Evolutionary conservation across 2,329 filamentous ascomycete species (phyloP).

Genomic region (Paracoccidioides brasiliensis): DNA sequence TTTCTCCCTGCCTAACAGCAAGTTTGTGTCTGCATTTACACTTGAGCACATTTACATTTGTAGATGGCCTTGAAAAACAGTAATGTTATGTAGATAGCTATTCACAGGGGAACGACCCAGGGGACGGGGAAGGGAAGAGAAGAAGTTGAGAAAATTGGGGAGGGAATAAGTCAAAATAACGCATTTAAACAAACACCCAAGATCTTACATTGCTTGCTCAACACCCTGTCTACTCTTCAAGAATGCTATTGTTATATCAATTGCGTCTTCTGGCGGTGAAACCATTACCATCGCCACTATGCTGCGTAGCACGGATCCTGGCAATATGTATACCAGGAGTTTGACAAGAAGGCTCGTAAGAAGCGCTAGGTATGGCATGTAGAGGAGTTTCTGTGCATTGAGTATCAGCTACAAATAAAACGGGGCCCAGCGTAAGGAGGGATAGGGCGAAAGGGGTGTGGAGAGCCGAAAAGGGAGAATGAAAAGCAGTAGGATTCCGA

Average conservation of each 20-base stretch:
- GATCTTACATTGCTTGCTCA: slow-evolving; percentile 38
- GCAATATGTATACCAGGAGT: slow-evolving; percentile 32
- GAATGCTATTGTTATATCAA: slow-evolving; percentile 38
- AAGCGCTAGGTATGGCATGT: slow-evolving; percentile 26
- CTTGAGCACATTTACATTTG: neutral
- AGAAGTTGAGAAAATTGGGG: neutral
- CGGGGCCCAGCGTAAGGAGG: neutral
- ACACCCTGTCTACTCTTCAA: slow-evolving; percentile 38
- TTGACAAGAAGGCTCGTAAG: slow-evolving; percentile 28
- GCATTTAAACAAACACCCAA: neutral
- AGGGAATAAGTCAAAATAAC: neutral
- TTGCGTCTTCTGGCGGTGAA: slow-evolving; percentile 28
- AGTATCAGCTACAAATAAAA: neutral
- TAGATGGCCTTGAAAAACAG: no score
- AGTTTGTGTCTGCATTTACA: neutral
- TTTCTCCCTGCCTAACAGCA: neutral
- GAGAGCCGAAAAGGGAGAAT: neutral
- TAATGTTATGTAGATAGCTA: neutral
- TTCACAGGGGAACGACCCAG: neutral
- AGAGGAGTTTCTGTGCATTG: slow-evolving; percentile 17
- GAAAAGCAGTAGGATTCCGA: neutral
- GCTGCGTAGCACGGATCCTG: slow-evolving; percentile 25
- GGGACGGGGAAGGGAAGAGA: neutral
- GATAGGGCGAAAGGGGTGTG: neutral
- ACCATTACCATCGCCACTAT: slow-evolving; percentile 33